Evolutionary conservation across 441 rosid species (phyloP), one percentile per base, ranked within the genome.

Genomic region (Geranium incanum): DNA sequence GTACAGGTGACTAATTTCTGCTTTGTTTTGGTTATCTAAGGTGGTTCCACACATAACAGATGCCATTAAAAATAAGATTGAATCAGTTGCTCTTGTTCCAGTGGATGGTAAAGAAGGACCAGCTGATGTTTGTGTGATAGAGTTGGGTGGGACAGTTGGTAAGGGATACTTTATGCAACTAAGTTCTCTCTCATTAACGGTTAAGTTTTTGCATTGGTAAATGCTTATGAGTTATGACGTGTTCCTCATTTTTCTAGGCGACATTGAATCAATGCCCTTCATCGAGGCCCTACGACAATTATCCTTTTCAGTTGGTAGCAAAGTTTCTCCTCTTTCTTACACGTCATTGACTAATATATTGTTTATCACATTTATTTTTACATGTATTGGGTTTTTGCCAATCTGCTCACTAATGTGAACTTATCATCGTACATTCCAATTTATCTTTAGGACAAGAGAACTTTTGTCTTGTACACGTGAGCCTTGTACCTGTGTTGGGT

Each of bases 21-120:
- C 23, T 65, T 0, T 3, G 48, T 74, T 70, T 76, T 50, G 70
- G 72, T 39, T 55, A 63, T 68, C 57, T 68, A 72, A 88, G 93
- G 93, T 88, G 63, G 93, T 88, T 78, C 93, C 93, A 38, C 93
- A 86, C 74, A 78, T 88, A 62, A 88, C 93, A 36, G 88, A 88
- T 77, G 93, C 91, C 57, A 84, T 88, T 67, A 86, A 84, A 79
- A 72, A 85, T 74, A 84, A 89, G 91, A 86, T 88, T 72, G 76
- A 83, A 75, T 79, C 85, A 5, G 93, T 88, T 68, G 79, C 93
- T 74, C 76, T 78, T 16, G 80, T 85, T 74, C 91, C 93, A 59
- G 93, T 88, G 62, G 93, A 88, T 83, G 93, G 91, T 68, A 82
- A 79, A 70, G 86, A 86, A 78, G 88, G 84, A 18, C 82, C 87